A percentile compares a stretch with the other conserved stretches of the same genome.
These are phyloP conservation scores for Gossypium davidsonii DNA, from an alignment of 441 rosid species.

Conservation along the genomic window DNA sequence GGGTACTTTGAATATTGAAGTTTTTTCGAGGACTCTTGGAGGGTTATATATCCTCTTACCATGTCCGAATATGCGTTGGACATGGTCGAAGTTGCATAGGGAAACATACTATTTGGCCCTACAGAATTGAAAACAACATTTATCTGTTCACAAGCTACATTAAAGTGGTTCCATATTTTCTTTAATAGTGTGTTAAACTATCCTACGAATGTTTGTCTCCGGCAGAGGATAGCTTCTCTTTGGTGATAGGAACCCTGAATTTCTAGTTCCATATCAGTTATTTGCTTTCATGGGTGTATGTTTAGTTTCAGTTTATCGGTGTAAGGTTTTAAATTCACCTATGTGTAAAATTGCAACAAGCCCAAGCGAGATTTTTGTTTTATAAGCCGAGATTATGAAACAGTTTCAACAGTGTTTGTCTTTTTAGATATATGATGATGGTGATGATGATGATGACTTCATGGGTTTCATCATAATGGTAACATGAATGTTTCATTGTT, in stretches of 20 bases:
- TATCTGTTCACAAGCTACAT: not conserved
- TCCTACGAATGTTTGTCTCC: not conserved
- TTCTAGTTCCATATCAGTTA: not conserved
- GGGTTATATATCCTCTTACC: not conserved
- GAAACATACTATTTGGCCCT: not conserved
- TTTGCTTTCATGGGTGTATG: not conserved
- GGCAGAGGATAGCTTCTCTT: not conserved
- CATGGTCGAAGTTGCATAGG: not conserved
- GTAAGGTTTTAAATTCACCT: not conserved
- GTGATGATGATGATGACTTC: not conserved
- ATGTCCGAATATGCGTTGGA: not conserved
- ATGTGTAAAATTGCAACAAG: not conserved
- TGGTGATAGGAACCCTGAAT: not conserved
- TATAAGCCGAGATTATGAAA: not conserved
- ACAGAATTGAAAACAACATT: not conserved
- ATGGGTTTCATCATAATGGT: not conserved
- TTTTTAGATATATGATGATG: not conserved
- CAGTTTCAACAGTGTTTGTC: not conserved
- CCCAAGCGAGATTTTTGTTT: not conserved
- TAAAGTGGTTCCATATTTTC: not conserved
- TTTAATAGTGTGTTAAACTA: not conserved
- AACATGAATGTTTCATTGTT: conserved; percentile 8
- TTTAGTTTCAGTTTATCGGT: not conserved
- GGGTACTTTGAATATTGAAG: too few relatives aligned
- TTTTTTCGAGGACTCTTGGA: not conserved